These are phyloP conservation scores for Vigna radiata DNA, from an alignment of 306 rosid species.

Conservation along the genomic window DNA sequence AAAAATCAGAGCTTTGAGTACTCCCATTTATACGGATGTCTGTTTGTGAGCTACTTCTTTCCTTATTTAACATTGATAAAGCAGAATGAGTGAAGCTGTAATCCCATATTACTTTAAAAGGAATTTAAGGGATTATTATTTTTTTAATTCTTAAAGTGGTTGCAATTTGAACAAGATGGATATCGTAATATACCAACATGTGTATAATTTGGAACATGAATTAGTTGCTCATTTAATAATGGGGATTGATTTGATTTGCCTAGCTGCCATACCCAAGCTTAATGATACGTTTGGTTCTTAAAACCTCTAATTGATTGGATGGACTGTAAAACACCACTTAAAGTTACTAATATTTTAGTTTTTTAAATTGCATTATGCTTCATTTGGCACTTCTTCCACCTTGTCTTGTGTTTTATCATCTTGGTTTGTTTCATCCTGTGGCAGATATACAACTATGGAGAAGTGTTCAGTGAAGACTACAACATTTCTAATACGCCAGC, in stretches of 20 bases:
- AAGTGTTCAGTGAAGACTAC: constrained; percentile 85
- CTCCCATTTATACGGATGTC: constrained; percentile 6
- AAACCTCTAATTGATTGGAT: constrained; percentile 31
- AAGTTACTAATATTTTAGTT: not conserved
- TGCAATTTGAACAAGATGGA: constrained; percentile 16
- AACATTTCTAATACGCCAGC: constrained; percentile 94
- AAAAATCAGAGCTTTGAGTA: not conserved
- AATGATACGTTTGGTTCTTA: constrained; percentile 1
- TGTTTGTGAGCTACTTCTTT: constrained; percentile 27
- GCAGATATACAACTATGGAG: constrained; percentile 92
- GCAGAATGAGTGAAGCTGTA: not conserved
- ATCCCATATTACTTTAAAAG: not conserved
- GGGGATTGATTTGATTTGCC: not conserved
- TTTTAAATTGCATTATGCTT: constrained; percentile 21
- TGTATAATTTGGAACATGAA: constrained; percentile 23
- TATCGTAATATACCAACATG: not conserved
- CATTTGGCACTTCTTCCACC: constrained; percentile 29
- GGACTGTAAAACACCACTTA: not conserved
- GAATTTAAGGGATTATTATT: constrained; percentile 13
- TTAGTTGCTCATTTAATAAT: constrained; percentile 13
- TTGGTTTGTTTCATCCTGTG: constrained; percentile 31
- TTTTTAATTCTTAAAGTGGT: constrained; percentile 34
- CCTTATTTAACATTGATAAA: not conserved
- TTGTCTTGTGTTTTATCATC: constrained; percentile 32
- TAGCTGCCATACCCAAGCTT: constrained; percentile 4